phyloP scores from a whole-genome alignment of 192 early-diverging fungal genomes.

The Geranomyces variabilis region DNA sequence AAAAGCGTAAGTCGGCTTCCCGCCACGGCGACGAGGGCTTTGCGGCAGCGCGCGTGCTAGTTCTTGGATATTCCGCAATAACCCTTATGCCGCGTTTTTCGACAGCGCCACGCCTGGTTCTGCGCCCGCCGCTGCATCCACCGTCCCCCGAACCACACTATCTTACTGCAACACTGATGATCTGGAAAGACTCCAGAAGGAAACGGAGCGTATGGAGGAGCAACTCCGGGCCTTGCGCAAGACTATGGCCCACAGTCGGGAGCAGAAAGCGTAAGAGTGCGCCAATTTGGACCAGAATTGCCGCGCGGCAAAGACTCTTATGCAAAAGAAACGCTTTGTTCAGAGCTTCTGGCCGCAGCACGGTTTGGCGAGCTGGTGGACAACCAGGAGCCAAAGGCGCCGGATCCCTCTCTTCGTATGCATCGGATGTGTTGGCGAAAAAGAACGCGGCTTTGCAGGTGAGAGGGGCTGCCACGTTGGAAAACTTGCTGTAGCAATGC shows the following conservation, averaged over 20 bases:
- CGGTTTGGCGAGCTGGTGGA: conserved; percentile 22
- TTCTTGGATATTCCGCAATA: no score
- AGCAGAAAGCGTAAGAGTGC: conserved; percentile 33
- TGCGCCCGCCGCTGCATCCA: no score
- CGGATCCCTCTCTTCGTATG: conserved; percentile 27
- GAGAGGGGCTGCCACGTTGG: no score
- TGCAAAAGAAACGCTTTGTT: no score
- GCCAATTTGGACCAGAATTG: background rate
- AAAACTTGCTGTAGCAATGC: no score
- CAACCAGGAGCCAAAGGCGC: background rate
- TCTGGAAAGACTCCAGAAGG: conserved; percentile 26
- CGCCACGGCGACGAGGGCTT: no score
- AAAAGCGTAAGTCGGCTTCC: no score
- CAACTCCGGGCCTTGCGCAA: conserved; percentile 31
- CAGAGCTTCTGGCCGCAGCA: background rate
- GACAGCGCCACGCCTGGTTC: no score
- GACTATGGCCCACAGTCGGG: conserved; percentile 32
- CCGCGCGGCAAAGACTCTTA: background rate
- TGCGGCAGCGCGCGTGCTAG: no score
- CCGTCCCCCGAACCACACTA: no score
- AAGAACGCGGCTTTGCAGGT: conserved; percentile 33
- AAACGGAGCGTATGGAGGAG: conserved; percentile 41
- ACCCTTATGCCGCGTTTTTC: no score
- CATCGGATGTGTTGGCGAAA: conserved; percentile 37
- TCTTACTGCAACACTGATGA: no score